A percentile compares a stretch with the other conserved stretches of the same genome.
phyloP scores from a whole-genome alignment of 2,329 filamentous ascomycete genomes.

The Fusarium sp. region DNA sequence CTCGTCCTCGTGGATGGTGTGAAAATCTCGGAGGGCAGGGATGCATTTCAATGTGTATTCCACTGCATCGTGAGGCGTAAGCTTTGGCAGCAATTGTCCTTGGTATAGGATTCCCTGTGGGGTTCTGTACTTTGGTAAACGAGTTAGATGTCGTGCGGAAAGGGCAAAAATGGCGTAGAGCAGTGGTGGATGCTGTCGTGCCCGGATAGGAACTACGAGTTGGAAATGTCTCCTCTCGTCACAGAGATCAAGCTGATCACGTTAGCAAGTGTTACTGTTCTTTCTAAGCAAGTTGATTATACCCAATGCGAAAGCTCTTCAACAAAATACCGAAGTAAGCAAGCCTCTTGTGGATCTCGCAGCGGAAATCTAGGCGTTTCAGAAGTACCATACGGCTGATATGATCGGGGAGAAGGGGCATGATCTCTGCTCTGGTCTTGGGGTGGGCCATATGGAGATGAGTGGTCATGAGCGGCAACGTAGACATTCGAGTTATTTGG shows the following conservation, averaged over 20 bases:
- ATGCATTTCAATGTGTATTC: conserved; percentile 59
- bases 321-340: conserved; percentile 56
- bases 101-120: conserved; percentile 55
- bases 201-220: conserved; percentile 54
- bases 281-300: neutral
- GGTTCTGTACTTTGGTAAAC: conserved; percentile 56
- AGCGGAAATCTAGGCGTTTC: conserved; percentile 49
- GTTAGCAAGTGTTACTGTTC: conserved; percentile 10
- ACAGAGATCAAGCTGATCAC: conserved; percentile 55
- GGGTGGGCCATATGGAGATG: conserved; percentile 27
- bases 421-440: conserved; percentile 8
- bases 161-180: conserved; percentile 59
- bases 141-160: conserved; percentile 56
- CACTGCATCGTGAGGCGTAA: conserved; percentile 56
- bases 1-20: conserved; percentile 55
- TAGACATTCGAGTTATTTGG: conserved; percentile 23
- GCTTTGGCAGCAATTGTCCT: conserved; percentile 54
- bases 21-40: conserved; percentile 56
- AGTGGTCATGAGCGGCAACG: conserved; percentile 21
- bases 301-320: conserved; percentile 59
- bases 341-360: conserved; percentile 55
- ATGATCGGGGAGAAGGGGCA: conserved; percentile 24
- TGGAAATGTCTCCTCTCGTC: conserved; percentile 58
- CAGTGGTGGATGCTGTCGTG: conserved; percentile 54
- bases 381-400: conserved; percentile 14